Evolutionary conservation across 352 stramenopile species (phyloP).

Genomic region (Phytophthora ohioensis): DNA sequence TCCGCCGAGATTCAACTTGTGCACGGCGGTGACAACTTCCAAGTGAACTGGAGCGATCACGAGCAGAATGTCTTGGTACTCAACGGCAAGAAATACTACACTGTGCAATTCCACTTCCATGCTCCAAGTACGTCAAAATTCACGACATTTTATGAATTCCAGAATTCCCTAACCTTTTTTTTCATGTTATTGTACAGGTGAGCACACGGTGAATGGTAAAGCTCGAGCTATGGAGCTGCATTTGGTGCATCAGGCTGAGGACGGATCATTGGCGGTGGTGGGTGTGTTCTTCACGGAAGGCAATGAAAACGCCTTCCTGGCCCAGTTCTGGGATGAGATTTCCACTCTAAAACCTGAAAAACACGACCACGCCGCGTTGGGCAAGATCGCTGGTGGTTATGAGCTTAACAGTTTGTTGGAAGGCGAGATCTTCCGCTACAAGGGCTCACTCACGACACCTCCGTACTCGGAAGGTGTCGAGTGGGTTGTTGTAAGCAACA

Average conservation of each 20-base stretch:
- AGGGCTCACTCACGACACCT: conserved; percentile 73
- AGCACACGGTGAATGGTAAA: conserved; percentile 75
- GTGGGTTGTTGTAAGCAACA: conserved; percentile 68
- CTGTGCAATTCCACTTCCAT: conserved; percentile 78
- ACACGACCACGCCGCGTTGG: conserved; percentile 38
- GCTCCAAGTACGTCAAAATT: conserved; percentile 55
- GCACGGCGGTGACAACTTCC: conserved; percentile 54
- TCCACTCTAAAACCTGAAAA: conserved; percentile 32
- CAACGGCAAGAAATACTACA: conserved; percentile 61
- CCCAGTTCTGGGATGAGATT: conserved; percentile 70
- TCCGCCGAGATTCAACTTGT: conserved; percentile 46
- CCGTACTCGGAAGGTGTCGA: conserved; percentile 80
- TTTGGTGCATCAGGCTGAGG: conserved; percentile 67
- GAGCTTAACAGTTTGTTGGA: conserved; percentile 40
- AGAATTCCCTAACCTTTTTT: conserved; percentile 10
- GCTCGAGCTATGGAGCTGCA: conserved; percentile 70
- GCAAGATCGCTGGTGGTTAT: conserved; percentile 38
- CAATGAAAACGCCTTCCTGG: conserved; percentile 63
- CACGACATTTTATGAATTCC: background rate
- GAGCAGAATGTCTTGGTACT: conserved; percentile 54
- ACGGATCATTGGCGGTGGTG: conserved; percentile 64
- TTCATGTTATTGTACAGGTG: conserved; percentile 36
- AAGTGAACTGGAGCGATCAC: conserved; percentile 55
- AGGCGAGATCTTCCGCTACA: conserved; percentile 66
- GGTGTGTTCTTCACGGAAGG: conserved; percentile 68